Percentiles rank a stretch among this genome's conserved stretches.
Conservation (phyloP, 2,329 filamentous ascomycete genomes). For the Scopulariopsis brevicaulis region DNA sequence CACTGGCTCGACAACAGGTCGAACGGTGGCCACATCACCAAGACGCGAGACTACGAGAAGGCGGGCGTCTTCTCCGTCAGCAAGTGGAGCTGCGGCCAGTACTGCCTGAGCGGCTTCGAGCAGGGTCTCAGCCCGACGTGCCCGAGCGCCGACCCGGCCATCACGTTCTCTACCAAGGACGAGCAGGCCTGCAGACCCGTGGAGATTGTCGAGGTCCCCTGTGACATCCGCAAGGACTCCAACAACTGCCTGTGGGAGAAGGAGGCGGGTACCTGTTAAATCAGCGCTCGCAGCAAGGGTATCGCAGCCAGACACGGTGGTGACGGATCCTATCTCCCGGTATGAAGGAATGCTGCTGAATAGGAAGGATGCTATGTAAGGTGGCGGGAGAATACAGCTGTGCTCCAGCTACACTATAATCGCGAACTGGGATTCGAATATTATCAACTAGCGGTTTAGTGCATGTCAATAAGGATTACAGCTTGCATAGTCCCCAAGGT, state of each 20-base stretch:
- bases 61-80: constrained; percentile 9
- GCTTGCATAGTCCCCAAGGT: no score
- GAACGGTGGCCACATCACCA: constrained; percentile 7
- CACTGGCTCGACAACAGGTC: constrained; percentile 9
- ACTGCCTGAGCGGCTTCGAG: constrained; percentile 9
- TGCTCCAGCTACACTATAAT: no score
- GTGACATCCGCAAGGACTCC: constrained; percentile 7
- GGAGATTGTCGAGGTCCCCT: constrained; percentile 10
- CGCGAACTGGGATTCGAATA: no score
- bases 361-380: no score
- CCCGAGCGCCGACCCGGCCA: constrained; percentile 7
- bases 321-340: no score
- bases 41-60: constrained; percentile 5
- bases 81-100: constrained; percentile 11
- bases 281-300: no score
- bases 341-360: no score
- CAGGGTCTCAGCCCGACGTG: constrained; percentile 8
- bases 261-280: not conserved
- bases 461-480: no score
- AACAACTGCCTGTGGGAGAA: constrained; percentile 11
- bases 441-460: no score
- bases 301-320: no score
- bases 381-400: no score
- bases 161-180: constrained; percentile 8
- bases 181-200: constrained; percentile 8